Conservation (phyloP, 768 basidiomycete genomes). For the Russula emetica region DNA sequence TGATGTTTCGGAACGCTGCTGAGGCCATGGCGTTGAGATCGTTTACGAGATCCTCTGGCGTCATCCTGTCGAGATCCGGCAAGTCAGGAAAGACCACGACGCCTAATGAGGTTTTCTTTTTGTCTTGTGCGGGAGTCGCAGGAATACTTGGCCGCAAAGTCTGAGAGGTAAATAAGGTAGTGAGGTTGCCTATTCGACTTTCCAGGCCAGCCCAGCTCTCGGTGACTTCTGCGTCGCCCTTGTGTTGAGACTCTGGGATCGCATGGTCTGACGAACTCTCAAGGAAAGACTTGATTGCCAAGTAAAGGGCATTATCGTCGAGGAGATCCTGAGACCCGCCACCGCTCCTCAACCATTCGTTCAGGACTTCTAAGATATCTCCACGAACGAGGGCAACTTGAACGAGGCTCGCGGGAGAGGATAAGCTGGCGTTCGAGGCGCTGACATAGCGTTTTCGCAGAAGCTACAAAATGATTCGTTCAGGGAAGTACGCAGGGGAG, state of each 20-base stretch:
- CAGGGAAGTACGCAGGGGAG: background rate
- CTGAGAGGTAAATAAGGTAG: constrained; percentile 15
- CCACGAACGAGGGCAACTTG: constrained; percentile 50
- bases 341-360: constrained; percentile 68
- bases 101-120: constrained; percentile 1
- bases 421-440: constrained; percentile 43
- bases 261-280: constrained; percentile 50
- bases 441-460: constrained; percentile 69
- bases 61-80: constrained; percentile 60
- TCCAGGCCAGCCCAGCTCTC: constrained; percentile 19
- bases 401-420: constrained; percentile 45
- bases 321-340: constrained; percentile 76
- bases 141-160: constrained; percentile 22
- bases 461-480: constrained; percentile 43
- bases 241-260: constrained; percentile 36
- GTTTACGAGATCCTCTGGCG: constrained; percentile 69
- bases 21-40: constrained; percentile 71
- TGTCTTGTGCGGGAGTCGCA: background rate
- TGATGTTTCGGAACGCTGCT: constrained; percentile 71
- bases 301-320: constrained; percentile 63
- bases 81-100: constrained; percentile 36
- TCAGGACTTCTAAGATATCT: constrained; percentile 60
- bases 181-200: background rate
- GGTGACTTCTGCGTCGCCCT: constrained; percentile 11
- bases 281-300: constrained; percentile 57